phyloP scores from a whole-genome alignment of 805 yeast species.

The Lipomyces orientalis region DNA sequence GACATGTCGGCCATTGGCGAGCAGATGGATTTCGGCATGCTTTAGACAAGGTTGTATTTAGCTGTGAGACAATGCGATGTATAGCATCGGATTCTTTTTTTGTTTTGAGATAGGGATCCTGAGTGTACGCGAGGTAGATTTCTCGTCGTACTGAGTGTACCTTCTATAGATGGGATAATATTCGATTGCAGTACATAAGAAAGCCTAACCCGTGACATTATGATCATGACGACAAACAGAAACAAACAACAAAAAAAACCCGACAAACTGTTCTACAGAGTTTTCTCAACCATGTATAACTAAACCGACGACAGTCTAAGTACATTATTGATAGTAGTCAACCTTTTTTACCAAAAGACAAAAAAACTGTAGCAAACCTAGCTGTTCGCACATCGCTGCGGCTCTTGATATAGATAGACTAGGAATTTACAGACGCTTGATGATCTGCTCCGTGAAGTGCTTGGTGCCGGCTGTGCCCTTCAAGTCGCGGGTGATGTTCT shows the following conservation, averaged over 20 bases:
- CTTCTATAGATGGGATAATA: not conserved
- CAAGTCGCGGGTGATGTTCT: slow-evolving; percentile 95
- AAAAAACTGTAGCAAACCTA: no score
- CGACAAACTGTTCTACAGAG: not conserved
- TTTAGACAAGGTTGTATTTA: not conserved
- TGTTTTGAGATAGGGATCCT: no score
- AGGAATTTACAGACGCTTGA: slow-evolving; percentile 45
- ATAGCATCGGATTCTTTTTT: no score
- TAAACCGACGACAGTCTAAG: not conserved
- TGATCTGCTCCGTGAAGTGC: slow-evolving; percentile 91
- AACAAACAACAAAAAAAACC: not conserved
- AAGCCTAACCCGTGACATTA: slow-evolving; percentile 1
- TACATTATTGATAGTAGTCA: not conserved
- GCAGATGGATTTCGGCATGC: not conserved
- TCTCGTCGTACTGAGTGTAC: no score
- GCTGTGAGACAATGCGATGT: no score
- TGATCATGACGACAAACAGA: not conserved
- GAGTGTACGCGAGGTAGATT: no score
- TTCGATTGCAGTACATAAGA: not conserved
- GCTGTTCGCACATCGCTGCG: not conserved
- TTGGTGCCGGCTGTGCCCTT: slow-evolving; percentile 88
- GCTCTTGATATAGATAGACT: not conserved
- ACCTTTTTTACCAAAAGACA: not conserved
- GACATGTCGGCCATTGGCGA: not conserved
- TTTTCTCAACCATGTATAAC: slow-evolving; percentile 1